Percentiles rank a stretch among this genome's conserved stretches.
phyloP scores from a whole-genome alignment of 179 eudicot genomes.

The Carnegiea gigantea region DNA sequence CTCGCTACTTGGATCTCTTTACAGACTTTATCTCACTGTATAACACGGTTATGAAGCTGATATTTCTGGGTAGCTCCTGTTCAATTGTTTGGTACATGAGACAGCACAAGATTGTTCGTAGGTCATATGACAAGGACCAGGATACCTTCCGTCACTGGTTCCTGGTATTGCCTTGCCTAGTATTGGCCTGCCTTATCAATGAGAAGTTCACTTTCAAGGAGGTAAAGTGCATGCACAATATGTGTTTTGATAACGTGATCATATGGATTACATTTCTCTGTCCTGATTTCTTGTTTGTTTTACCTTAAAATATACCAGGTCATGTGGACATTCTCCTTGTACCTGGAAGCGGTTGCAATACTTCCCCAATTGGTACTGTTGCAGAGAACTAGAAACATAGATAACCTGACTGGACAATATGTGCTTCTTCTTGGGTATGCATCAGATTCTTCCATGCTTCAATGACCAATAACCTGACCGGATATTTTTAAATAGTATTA shows the following conservation, averaged over 20 bases:
- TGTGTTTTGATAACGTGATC: neutral
- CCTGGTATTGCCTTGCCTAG: constrained; percentile 75
- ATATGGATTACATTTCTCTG: neutral
- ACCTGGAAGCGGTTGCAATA: constrained; percentile 94
- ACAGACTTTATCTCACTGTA: constrained; percentile 78
- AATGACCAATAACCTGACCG: neutral
- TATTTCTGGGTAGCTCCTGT: constrained; percentile 81
- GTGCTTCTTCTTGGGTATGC: constrained; percentile 88
- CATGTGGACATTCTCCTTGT: constrained; percentile 95
- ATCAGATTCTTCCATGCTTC: constrained; percentile 7
- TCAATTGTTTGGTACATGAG: constrained; percentile 96
- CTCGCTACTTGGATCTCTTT: constrained; percentile 92
- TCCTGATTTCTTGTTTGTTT: constrained; percentile 13
- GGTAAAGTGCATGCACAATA: constrained; percentile 39
- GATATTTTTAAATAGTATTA: too few species aligned
- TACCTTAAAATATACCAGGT: constrained; percentile 46
- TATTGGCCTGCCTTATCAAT: constrained; percentile 61
- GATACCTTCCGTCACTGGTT: constrained; percentile 90
- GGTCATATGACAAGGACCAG: constrained; percentile 96
- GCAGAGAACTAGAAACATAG: constrained; percentile 97
- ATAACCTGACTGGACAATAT: constrained; percentile 97
- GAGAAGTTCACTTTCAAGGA: constrained; percentile 80
- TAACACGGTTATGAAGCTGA: constrained; percentile 82
- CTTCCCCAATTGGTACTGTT: constrained; percentile 94
- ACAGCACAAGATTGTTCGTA: constrained; percentile 79